Percentiles rank a stretch among this genome's conserved stretches.
phyloP scores from a whole-genome alignment of 2,329 filamentous ascomycete species.

The Dactylellina cionopaga region DNA sequence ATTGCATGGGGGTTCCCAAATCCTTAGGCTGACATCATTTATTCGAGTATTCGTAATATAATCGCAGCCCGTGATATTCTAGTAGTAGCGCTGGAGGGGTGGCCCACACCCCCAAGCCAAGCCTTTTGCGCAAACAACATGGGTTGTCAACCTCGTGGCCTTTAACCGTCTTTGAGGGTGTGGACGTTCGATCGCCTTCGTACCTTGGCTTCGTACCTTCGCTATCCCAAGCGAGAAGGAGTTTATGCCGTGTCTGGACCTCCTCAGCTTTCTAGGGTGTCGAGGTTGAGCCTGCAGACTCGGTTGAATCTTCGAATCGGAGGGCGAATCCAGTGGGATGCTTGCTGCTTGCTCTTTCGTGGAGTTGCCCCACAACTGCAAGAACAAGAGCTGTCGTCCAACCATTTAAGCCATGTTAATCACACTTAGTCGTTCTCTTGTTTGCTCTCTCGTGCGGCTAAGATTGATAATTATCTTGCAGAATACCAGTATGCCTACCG shows the following conservation, averaged over 20 bases:
- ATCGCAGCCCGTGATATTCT: slow-evolving; percentile 36
- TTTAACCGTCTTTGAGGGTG: slow-evolving; percentile 22
- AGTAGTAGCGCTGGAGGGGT: slow-evolving; percentile 32
- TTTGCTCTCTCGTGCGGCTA: slow-evolving; percentile 43
- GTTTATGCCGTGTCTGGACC: slow-evolving; percentile 46
- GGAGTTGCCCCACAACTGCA: slow-evolving; percentile 29
- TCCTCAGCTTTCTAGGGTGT: background rate
- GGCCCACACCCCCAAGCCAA: slow-evolving; percentile 19
- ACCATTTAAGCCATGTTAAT: slow-evolving; percentile 2
- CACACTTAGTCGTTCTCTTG: slow-evolving; percentile 24
- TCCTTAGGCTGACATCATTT: slow-evolving; percentile 51
- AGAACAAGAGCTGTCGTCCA: slow-evolving; percentile 6
- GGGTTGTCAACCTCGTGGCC: slow-evolving; percentile 52
- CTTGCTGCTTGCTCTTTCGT: slow-evolving; percentile 22
- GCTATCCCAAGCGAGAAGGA: slow-evolving; percentile 36
- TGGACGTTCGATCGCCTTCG: slow-evolving; percentile 15
- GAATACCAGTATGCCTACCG: too few relatives aligned
- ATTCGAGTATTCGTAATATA: slow-evolving; percentile 44
- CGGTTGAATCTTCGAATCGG: background rate
- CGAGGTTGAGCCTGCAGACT: background rate
- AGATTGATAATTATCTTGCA: slow-evolving; percentile 26
- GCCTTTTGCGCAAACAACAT: slow-evolving; percentile 44
- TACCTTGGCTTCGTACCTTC: slow-evolving; percentile 21
- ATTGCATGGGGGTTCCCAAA: slow-evolving; percentile 42
- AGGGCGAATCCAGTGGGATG: background rate